Base-by-base conservation (phyloP, 208 protist species). In the Lotmaria passim region DNA sequence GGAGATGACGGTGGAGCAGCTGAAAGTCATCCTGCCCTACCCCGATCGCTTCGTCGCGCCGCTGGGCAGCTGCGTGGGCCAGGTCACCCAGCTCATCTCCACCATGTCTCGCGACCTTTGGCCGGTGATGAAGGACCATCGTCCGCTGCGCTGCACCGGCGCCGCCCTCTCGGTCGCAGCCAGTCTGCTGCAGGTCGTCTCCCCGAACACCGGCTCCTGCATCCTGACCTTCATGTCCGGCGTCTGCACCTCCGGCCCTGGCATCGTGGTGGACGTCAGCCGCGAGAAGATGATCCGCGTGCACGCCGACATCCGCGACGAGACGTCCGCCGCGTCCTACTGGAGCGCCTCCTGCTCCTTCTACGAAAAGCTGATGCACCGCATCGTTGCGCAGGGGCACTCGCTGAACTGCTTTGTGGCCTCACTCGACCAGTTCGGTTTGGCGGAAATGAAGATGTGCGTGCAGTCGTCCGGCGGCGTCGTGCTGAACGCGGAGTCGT, bases 141-240 rank as follows among this genome's bases (percentile, higher is more conserved):
- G 99, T 30, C 90, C 98, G 53, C 75, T 98, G 48, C 91, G 98
- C 61, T 97, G 93, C 82, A 99, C 97, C 28, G 99, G 99, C 47
- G 92, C 90, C 12, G 99, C 98, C 14, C 79, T 99, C n/a, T 97
- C 97, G 3, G 86, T 98, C 10, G 99, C 98, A 12, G 84, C 96
- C 4, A 97, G 93, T 61, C 73, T 99, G 8, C 85, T 99, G 19
- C 93, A 98, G 75, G 75, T 87, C 17, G 69, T 90, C 19, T 97
- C 87, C 43, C 90, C 93, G 1, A 90, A 92, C 61, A 93, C 82
- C n/a, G 97, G 94, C 24, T 97, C 86, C 10, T 94, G 97, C 77
- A 96, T 99, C 53, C 89, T 99, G 73, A 69, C 89, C 11, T 99
- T 99, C 75, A 83, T 98, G 19, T 98, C 96, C 31, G 98, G 98